Conservation (phyloP, 257 asterid genomes). For the Perilla frutescens region DNA sequence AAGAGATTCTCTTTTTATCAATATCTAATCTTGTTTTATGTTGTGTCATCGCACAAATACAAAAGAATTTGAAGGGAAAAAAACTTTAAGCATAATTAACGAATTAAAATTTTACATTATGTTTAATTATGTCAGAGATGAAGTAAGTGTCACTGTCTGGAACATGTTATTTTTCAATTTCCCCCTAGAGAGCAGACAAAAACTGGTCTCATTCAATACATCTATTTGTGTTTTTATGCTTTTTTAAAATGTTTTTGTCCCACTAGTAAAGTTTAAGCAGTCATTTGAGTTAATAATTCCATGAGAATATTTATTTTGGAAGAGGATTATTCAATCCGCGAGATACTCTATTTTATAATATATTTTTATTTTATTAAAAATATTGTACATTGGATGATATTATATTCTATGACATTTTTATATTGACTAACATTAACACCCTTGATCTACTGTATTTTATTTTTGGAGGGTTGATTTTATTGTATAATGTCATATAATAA, state of each 20-base stretch:
- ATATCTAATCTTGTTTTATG: conserved; percentile 4
- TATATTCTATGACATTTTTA: too few relatives aligned
- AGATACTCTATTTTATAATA: too few relatives aligned
- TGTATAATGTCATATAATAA: too few relatives aligned
- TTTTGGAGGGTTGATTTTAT: too few relatives aligned
- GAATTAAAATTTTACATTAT: neutral
- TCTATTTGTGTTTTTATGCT: conserved; percentile 27
- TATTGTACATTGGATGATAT: too few relatives aligned
- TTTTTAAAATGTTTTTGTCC: neutral
- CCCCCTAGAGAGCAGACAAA: conserved; percentile 31
- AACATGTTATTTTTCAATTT: conserved; percentile 27
- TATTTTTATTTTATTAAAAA: too few relatives aligned
- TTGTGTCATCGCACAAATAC: conserved; percentile 31
- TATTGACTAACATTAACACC: too few relatives aligned
- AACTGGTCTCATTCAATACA: conserved; percentile 38
- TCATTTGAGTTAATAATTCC: too few relatives aligned
- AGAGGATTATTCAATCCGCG: too few relatives aligned
- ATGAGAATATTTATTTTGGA: too few relatives aligned
- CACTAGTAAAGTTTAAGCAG: too few relatives aligned
- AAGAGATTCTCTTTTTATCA: conserved; percentile 14
- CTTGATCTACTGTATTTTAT: too few relatives aligned
- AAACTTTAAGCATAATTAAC: neutral
- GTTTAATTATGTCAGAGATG: conserved; percentile 34
- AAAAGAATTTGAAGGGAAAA: neutral
- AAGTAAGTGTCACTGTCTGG: conserved; percentile 34